Evolutionary conservation across 805 yeast species (phyloP), one percentile per base, ranked within the genome.

Genomic region (Komagataella populi): DNA sequence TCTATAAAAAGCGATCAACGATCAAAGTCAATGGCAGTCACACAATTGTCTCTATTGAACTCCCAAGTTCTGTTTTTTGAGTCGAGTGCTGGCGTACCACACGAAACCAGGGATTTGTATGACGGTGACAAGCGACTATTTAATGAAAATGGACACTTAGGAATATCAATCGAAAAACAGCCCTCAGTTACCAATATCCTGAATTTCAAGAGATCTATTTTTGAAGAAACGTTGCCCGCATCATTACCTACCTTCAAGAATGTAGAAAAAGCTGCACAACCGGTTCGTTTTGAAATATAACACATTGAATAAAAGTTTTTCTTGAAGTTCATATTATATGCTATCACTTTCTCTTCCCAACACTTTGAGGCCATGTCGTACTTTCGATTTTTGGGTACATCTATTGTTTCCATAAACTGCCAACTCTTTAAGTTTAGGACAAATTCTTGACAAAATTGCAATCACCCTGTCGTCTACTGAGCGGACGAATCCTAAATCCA

Each of bases 321-420:
- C 39, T 14, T 20, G 17, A 10, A 8, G 10, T 14, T 30, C 14
- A 10, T 30, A 14, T 55, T 63, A 78, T 52, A 76, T 68, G 57
- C 73, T 72, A 62, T 81, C 88, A 58, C 83, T 79, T 62, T 84
- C 89, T 54, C 91, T 72, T 5, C 96, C 96, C 52, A 86, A 79
- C 6, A 87, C 69, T 51, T 77, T 74, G 44, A 87, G 62, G 12
- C 80, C 84, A 4, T 69, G 68, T 51, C 83, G 68, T 1, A 76
- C 63, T 3, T 63, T 65, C 1, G 86, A 83, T 23, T 70, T 70
- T 6, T 72, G 67, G 1, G 89, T 78, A 53, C 88, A 78, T 58
- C 80, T 69, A 60, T 84, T 86, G 60, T 84, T 72, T 1, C 96
- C 96, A 63, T 83, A 88, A 14, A 87, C 90, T 58, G 87, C 95